A percentile compares a stretch with the other conserved stretches of the same genome.
Conservation (phyloP, 352 stramenopile genomes). For the Pythium chondricola region DNA sequence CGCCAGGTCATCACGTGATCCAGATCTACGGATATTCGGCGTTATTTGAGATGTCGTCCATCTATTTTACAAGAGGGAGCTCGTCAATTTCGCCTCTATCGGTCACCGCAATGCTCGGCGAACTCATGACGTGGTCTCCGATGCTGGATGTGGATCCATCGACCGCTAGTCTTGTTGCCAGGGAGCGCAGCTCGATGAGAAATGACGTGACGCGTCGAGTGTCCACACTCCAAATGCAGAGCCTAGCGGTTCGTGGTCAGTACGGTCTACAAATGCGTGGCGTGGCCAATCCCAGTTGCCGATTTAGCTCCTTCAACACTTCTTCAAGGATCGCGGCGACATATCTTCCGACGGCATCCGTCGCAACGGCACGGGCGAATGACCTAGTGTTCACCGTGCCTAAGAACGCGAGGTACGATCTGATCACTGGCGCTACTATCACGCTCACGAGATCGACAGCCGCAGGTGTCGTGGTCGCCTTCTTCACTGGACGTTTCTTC, state of each 20-base stretch:
- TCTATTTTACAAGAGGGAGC: conserved; percentile 40
- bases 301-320: conserved; percentile 27
- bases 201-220: conserved; percentile 36
- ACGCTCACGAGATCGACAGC: conserved; percentile 6
- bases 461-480: conserved; percentile 33
- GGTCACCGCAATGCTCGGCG: conserved; percentile 17
- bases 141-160: conserved; percentile 26
- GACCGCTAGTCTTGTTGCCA: conserved; percentile 21
- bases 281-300: conserved; percentile 27
- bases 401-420: conserved; percentile 25
- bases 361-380: conserved; percentile 13
- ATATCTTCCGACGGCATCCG: conserved; percentile 28
- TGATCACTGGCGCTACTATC: conserved; percentile 24
- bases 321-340: conserved; percentile 34
- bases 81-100: conserved; percentile 22
- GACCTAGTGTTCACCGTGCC: conserved; percentile 23
- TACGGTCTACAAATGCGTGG: conserved; percentile 30
- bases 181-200: conserved; percentile 27
- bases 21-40: conserved; percentile 39
- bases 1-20: conserved; percentile 29
- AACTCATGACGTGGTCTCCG: conserved; percentile 32
- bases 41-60: conserved; percentile 39
- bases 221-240: conserved; percentile 38
- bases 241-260: conserved; percentile 25
- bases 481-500: conserved; percentile 48